phyloP scores from a whole-genome alignment of 1,139 yeast species.

The Kodamaea plutei region DNA sequence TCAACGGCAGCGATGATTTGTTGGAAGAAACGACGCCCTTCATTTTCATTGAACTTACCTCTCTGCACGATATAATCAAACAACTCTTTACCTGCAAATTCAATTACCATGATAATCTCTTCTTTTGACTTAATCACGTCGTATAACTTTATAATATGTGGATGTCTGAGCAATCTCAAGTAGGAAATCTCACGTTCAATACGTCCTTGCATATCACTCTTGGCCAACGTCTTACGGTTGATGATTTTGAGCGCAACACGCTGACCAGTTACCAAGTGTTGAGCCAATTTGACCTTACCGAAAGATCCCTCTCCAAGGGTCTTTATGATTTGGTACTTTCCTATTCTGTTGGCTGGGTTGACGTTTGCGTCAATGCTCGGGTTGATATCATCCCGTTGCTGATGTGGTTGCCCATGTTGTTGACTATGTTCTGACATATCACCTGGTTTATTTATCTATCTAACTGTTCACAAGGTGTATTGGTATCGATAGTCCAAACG shows the following conservation, averaged over 20 bases:
- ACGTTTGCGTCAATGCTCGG: conserved; percentile 25
- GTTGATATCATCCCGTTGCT: conserved; percentile 9
- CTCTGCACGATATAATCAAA: conserved; percentile 95
- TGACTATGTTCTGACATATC: no score
- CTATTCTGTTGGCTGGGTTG: conserved; percentile 56
- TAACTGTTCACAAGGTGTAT: background rate
- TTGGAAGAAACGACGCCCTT: conserved; percentile 92
- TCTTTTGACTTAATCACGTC: conserved; percentile 96
- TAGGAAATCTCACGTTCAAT: conserved; percentile 94
- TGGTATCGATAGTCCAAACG: no score
- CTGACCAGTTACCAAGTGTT: conserved; percentile 89
- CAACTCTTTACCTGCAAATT: conserved; percentile 92
- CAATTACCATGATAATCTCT: conserved; percentile 97
- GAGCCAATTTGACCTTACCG: conserved; percentile 95
- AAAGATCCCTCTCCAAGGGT: conserved; percentile 97
- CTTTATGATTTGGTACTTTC: conserved; percentile 90
- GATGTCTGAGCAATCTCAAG: conserved; percentile 84
- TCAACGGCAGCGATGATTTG: conserved; percentile 97
- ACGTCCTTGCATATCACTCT: conserved; percentile 96
- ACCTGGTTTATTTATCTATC: background rate
- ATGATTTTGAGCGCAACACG: conserved; percentile 92
- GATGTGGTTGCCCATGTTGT: no score
- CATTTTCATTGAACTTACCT: conserved; percentile 92
- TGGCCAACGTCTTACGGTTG: conserved; percentile 88
- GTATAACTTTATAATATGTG: conserved; percentile 92